These are phyloP conservation scores for Coemansia aciculifera DNA, from an alignment of 192 early-diverging fungal species.

Conservation along the genomic window DNA sequence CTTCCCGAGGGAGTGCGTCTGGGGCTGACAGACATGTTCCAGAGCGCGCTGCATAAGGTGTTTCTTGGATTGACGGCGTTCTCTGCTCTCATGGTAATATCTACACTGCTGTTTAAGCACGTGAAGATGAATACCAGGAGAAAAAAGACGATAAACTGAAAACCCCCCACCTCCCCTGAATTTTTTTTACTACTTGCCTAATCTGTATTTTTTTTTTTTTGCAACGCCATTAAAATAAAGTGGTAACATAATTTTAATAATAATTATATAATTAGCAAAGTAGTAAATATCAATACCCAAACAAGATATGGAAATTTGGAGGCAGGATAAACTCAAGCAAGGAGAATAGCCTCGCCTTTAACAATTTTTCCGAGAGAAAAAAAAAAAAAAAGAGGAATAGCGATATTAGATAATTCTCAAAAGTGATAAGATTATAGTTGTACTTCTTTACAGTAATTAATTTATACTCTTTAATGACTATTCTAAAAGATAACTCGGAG, in stretches of 20 bases:
- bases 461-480: neutral
- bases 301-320: neutral
- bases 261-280: neutral
- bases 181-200: no score
- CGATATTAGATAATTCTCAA: neutral
- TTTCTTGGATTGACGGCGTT: constrained; percentile 60
- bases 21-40: constrained; percentile 57
- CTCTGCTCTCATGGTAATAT: constrained; percentile 48
- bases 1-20: constrained; percentile 47
- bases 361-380: neutral
- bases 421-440: neutral
- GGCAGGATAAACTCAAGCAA: neutral
- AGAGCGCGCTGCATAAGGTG: constrained; percentile 55
- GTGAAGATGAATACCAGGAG: constrained; percentile 26
- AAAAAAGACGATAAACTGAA: constrained; percentile 45
- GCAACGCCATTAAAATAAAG: neutral
- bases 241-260: neutral
- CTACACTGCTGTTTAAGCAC: constrained; percentile 44
- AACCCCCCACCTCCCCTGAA: no score
- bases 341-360: neutral
- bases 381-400: neutral
- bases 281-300: neutral
- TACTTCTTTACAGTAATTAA: constrained; percentile 8
- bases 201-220: no score
- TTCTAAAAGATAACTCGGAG: neutral